Conservation (phyloP, 225 moss, liverwort and hornwort genomes). For the Ulota crispa region DNA sequence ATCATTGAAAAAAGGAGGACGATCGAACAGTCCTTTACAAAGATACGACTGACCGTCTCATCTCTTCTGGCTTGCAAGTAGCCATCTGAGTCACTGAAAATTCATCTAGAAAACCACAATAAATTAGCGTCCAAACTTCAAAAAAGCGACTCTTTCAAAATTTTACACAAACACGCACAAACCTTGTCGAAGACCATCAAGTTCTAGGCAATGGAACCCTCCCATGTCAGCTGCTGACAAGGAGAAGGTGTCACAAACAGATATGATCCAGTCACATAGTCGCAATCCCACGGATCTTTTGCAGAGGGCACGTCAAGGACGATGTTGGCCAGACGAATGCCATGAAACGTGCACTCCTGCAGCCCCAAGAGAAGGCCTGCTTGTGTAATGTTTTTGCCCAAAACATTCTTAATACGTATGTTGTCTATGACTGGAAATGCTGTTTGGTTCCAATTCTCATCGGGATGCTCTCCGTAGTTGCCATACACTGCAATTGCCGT, state of each 20-base stretch:
- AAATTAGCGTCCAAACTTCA: not conserved
- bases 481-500: slow-evolving; percentile 46
- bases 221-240: slow-evolving; percentile 36
- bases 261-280: slow-evolving; percentile 46
- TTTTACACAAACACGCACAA: not conserved
- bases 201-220: slow-evolving; percentile 8
- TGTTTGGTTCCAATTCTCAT: slow-evolving; percentile 47
- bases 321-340: slow-evolving; percentile 28
- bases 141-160: not conserved
- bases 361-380: slow-evolving; percentile 43
- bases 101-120: not conserved
- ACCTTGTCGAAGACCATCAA: not conserved
- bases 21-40: not conserved
- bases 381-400: slow-evolving; percentile 51
- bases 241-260: slow-evolving; percentile 39
- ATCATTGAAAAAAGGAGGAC: not conserved
- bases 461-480: slow-evolving; percentile 54
- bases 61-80: slow-evolving; percentile 1
- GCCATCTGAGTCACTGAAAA: not conserved
- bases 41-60: not conserved
- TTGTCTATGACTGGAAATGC: slow-evolving; percentile 45
- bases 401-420: slow-evolving; percentile 29
- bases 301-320: slow-evolving; percentile 19
- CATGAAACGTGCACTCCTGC: slow-evolving; percentile 33
- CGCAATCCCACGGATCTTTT: slow-evolving; percentile 37